A percentile compares a stretch with the other conserved stretches of the same genome.
phyloP scores from a whole-genome alignment of 139 green algal genomes.

The Coelastrella sp. region DNA sequence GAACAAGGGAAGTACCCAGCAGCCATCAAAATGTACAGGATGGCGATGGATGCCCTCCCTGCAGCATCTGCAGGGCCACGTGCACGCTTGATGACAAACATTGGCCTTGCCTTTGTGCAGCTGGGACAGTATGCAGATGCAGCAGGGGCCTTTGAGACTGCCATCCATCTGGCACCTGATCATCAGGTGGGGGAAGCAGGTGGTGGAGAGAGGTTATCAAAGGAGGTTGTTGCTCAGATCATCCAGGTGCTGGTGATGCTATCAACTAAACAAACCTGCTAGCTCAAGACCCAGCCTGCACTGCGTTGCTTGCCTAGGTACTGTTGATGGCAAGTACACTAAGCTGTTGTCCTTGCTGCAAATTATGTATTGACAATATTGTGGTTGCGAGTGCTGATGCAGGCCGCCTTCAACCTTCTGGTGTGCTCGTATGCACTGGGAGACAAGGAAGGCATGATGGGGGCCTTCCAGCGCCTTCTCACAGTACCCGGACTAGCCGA shows the following conservation, averaged over 20 bases:
- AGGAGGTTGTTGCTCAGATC: background rate
- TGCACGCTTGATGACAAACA: constrained; percentile 75
- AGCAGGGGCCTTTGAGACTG: constrained; percentile 69
- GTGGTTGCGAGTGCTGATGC: background rate
- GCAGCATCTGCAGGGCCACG: constrained; percentile 41
- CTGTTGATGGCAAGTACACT: background rate
- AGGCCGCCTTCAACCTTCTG: constrained; percentile 88
- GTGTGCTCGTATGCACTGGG: constrained; percentile 83
- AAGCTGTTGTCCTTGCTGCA: background rate
- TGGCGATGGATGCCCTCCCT: constrained; percentile 88
- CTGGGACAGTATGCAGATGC: constrained; percentile 88
- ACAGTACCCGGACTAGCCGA: constrained; percentile 33
- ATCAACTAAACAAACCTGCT: background rate
- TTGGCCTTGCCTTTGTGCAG: constrained; percentile 82
- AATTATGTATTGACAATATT: background rate
- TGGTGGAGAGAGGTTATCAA: background rate
- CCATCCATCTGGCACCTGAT: constrained; percentile 79
- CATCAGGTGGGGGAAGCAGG: constrained; percentile 58
- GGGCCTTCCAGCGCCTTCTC: constrained; percentile 75
- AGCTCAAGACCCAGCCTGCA: background rate
- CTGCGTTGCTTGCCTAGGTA: background rate
- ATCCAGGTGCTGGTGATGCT: background rate
- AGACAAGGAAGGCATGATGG: constrained; percentile 83
- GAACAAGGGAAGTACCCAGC: constrained; percentile 72
- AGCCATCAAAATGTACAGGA: constrained; percentile 89